Evolutionary conservation across 225 moss, liverwort and hornwort genomes (phyloP).

Genomic region (Straminergon stramineum): DNA sequence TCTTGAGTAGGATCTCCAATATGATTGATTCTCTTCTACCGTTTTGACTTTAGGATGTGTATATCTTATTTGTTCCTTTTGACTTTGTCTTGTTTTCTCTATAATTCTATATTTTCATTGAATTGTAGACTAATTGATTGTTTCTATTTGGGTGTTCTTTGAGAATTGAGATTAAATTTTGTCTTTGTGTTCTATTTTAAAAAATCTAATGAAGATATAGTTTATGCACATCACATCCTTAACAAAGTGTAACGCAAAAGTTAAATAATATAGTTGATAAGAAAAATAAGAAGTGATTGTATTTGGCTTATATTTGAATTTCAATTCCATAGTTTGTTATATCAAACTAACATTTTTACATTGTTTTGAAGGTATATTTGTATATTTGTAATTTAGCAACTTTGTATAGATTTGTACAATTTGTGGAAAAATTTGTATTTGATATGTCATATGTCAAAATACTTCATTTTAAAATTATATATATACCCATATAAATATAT

Average conservation of each 20-base stretch:
- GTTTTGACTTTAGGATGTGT: not conserved
- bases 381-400: too few species aligned
- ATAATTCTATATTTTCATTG: not conserved
- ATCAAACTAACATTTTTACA: not conserved
- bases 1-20: not conserved
- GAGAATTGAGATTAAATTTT: not conserved
- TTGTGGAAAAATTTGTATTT: too few species aligned
- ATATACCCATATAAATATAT: too few species aligned
- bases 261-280: not conserved
- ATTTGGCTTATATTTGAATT: not conserved
- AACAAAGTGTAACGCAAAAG: too few species aligned
- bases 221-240: too few species aligned
- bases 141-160: not conserved
- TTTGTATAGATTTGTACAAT: too few species aligned
- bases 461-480: too few species aligned
- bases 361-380: not conserved
- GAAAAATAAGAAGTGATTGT: not conserved
- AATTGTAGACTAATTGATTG: not conserved
- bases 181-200: rapidly evolving
- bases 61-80: not conserved
- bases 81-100: not conserved
- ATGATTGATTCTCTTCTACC: not conserved
- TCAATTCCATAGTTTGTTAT: not conserved
- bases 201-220: not conserved
- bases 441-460: too few species aligned